phyloP scores from a whole-genome alignment of 2,329 filamentous ascomycete genomes.

The Fusarium sp. region DNA sequence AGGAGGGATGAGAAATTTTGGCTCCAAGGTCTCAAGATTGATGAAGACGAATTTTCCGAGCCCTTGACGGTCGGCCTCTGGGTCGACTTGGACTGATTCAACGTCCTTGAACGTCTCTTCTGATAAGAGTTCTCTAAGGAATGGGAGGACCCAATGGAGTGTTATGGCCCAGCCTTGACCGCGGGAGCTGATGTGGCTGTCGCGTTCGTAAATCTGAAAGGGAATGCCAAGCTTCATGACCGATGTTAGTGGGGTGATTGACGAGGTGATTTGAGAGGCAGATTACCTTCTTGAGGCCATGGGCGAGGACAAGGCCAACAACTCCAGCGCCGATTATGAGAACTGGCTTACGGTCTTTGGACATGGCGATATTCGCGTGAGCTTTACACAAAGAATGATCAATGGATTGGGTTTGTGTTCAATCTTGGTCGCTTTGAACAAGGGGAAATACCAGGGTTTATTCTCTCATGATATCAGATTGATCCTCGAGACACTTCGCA shows the following conservation, averaged over 20 bases:
- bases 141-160: slow-evolving; percentile 10
- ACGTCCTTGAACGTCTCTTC: background rate
- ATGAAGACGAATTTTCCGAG: slow-evolving; percentile 11
- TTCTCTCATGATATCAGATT: background rate
- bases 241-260: background rate
- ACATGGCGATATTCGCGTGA: background rate
- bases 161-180: slow-evolving; percentile 15
- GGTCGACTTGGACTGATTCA: slow-evolving; percentile 5
- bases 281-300: slow-evolving; percentile 3
- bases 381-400: too few species aligned
- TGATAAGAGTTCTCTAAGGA: background rate
- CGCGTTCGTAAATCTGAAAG: slow-evolving; percentile 3
- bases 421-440: background rate
- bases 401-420: background rate
- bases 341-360: slow-evolving; percentile 14
- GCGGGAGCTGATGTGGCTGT: background rate
- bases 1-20: background rate
- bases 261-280: rapidly evolving
- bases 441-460: background rate
- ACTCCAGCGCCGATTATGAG: slow-evolving; percentile 12
- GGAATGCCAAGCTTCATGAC: slow-evolving; percentile 3
- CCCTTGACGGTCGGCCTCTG: slow-evolving; percentile 4
- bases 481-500: background rate
- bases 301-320: slow-evolving; percentile 10
- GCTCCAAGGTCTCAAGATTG: slow-evolving; percentile 1